These are phyloP conservation scores for Corinectria fuckeliana DNA, from an alignment of 2,329 filamentous ascomycete species.

Conservation along the genomic window DNA sequence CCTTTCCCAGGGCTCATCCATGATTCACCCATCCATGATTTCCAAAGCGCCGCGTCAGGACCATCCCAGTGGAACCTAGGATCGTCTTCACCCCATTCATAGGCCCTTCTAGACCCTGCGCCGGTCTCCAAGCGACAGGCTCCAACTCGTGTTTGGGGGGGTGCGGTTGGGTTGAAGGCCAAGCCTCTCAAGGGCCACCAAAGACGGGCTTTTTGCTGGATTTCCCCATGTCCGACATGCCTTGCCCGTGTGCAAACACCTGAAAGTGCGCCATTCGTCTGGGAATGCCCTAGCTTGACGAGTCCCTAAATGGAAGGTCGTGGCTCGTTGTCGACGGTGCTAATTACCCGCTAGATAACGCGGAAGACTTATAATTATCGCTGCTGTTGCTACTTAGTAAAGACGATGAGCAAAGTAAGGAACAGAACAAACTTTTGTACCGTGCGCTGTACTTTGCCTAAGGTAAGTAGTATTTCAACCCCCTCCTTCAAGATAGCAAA, in stretches of 20 bases:
- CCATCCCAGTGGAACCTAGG: background rate
- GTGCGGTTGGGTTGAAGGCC: background rate
- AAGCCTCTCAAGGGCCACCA: background rate
- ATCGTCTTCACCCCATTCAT: background rate
- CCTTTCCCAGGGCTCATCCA: background rate
- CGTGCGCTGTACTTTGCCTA: too few relatives aligned
- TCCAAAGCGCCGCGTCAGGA: background rate
- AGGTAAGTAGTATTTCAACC: too few relatives aligned
- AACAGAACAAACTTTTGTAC: background rate
- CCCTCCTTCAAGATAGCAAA: too few relatives aligned
- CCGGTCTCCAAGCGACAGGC: constrained; percentile 2
- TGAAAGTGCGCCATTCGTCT: background rate
- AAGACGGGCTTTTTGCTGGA: background rate
- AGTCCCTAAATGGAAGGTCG: background rate
- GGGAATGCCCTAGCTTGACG: background rate
- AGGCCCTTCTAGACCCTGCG: constrained; percentile 11
- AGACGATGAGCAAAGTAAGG: background rate
- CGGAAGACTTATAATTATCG: too few relatives aligned
- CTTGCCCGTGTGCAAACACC: background rate
- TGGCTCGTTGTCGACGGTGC: background rate
- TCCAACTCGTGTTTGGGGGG: background rate
- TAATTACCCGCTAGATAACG: background rate
- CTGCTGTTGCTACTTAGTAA: too few relatives aligned
- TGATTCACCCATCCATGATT: background rate
- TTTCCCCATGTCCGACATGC: background rate